Percentiles rank a stretch among this genome's conserved stretches.
Conservation (phyloP, 1,284 basidiomycete species). For the Takashimella tepidaria region DNA sequence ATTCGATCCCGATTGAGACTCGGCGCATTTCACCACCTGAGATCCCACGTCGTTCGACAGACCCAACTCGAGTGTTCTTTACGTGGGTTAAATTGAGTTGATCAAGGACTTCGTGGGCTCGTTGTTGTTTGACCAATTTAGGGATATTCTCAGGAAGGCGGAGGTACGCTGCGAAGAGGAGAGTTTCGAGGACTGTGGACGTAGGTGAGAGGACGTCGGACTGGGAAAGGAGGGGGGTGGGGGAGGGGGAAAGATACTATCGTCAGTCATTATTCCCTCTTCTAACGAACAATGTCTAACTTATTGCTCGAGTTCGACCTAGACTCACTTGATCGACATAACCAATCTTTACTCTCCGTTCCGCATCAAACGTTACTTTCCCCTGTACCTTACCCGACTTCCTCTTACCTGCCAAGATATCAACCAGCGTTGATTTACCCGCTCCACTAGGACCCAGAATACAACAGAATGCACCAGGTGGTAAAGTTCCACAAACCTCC, state of each 20-base stretch:
- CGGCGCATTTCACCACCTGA: constrained; percentile 69
- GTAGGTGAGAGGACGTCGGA: constrained; percentile 72
- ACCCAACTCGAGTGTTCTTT: constrained; percentile 69
- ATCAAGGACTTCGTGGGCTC: constrained; percentile 63
- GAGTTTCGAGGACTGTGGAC: constrained; percentile 74
- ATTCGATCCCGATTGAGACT: constrained; percentile 62
- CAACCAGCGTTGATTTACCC: constrained; percentile 78
- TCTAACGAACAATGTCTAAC: too few species aligned
- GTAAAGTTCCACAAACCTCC: constrained; percentile 62
- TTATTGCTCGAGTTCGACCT: too few species aligned
- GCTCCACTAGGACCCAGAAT: constrained; percentile 82
- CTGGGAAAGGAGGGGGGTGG: constrained; percentile 45
- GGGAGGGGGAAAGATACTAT: too few species aligned
- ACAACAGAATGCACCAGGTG: constrained; percentile 74
- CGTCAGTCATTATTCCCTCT: too few species aligned
- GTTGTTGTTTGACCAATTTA: constrained; percentile 59
- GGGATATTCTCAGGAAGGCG: constrained; percentile 75
- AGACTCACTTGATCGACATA: constrained; percentile 66
- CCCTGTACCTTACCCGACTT: constrained; percentile 54
- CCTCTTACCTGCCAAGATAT: constrained; percentile 74
- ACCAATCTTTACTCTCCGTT: constrained; percentile 53
- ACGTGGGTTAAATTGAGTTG: constrained; percentile 69
- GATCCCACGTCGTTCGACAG: constrained; percentile 58
- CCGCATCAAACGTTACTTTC: constrained; percentile 53
- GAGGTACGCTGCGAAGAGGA: constrained; percentile 75